Evolutionary conservation across 805 yeast genomes (phyloP), one percentile per base, ranked within the genome.

Genomic region (Kregervanrija pseudodelftensis): DNA sequence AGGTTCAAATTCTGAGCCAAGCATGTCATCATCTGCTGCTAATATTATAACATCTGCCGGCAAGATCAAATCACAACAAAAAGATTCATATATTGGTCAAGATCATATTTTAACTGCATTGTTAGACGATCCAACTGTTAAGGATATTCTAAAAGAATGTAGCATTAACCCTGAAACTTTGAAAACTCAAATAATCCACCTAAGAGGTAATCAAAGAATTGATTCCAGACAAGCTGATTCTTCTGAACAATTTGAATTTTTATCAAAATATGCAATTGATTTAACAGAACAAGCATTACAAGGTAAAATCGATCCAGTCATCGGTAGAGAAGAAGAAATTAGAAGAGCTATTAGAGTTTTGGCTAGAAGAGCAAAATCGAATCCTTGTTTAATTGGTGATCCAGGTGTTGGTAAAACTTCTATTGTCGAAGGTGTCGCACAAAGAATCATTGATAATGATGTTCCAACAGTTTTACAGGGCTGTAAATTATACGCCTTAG

Each of bases 321-420:
- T 93, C 61, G 99, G 99, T 45, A 85, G 99, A 70, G 99, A 93
- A 65, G 99, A 93, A 66, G 99, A 93, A 69, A 93, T 93, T 54
- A 79, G 98, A 68, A 77, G 97, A 53, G 87, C 96, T 31, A 91
- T 93, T 48, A 78, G 98, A 49, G 96, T 93, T 3, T 73, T 93
- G 49, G 90, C 99, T n/a, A 83, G 99, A 70, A 80, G 99, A 69
- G 86, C 95, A 36, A 93, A 93, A 68, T 90, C 97, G 7, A 93
- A 93, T 62, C 96, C 98, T 12, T 93, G 95, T 57, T 69, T 93
- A 48, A 89, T 93, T 58, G 99, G 99, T 74, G 99, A 93, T 59
- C 96, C 99, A 36, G 99, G 99, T 79, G 97, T 93, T 43, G 99
- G 99, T 74, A 93, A 93, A 70, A 93, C 99, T 34, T 86, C 95